Base-by-base conservation (phyloP, 169 alveolate genomes). In the Ichthyophthirius multifiliis region DNA sequence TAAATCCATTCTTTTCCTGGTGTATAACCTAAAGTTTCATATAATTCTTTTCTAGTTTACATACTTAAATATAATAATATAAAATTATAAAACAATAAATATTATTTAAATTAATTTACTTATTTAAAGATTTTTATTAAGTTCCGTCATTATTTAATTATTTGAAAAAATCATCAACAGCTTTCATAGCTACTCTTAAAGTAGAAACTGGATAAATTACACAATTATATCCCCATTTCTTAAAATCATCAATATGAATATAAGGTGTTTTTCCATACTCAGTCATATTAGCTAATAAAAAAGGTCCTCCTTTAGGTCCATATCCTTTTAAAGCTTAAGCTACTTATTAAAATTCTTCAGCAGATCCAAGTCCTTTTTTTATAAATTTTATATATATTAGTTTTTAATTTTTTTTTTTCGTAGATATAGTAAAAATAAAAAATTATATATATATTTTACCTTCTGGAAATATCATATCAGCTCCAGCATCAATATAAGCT, bases 381-480 rank as follows among this genome's bases (percentile, higher is more conserved):
- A 46, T 12, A 46, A 10, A 12, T 9, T 46, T 12, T 12, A 12
- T 12, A 46, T 46, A 5, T 16, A 41, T 9, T 7, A 9, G 13
- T 46, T 46, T 12, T 12, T 12, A 46, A 12, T 46, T 46, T 12
- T 55, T 23, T n/a, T 6, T 9, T 13, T n/a, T n/a, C 37, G 4
- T 23, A 55, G 27, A 23, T 23, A n/a, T 20, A 13, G 4, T 13
- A 18, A 3, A 10, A 10, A n/a, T 32, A 34, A 13, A 5, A 67
- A 4, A 37, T 5, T 55, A 0, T 37, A 67, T 37, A 37, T 23
- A 27, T 65, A 27, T 32, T 3, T 88, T 79, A 20, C 96, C 97
- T 83, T 96, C 98, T 0, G 98, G 97, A 88, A 96, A 96, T 55
- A 96, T 93, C 97, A 96, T 96, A 77, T 96, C 97, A 18, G 98